These are phyloP conservation scores for Seminavis robusta DNA, from an alignment of 108 stramenopile species.

Conservation along the genomic window DNA sequence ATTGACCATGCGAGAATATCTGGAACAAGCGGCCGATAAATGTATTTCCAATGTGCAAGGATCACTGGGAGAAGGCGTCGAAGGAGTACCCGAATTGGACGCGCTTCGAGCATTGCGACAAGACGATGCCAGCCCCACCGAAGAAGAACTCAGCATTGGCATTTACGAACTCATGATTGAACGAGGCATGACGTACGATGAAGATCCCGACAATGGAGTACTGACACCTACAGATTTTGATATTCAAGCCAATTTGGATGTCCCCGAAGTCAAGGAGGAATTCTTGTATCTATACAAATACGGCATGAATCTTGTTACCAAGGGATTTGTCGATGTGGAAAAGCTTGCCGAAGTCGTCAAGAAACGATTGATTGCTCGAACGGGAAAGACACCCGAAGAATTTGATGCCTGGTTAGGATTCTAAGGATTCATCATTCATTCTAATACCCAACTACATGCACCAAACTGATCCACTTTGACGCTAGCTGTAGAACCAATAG, in stretches of 20 bases:
- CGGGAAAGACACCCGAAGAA: slow-evolving; percentile 60
- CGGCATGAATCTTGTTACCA: slow-evolving; percentile 61
- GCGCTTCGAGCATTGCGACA: slow-evolving; percentile 41
- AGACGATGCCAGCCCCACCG: slow-evolving; percentile 12
- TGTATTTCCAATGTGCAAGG: slow-evolving; percentile 44
- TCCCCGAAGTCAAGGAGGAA: slow-evolving; percentile 65
- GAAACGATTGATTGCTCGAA: slow-evolving; percentile 62
- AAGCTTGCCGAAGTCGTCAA: slow-evolving; percentile 42
- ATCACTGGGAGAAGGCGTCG: slow-evolving; percentile 49
- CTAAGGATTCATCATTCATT: too few species aligned
- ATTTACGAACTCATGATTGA: slow-evolving; percentile 80
- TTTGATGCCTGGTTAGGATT: slow-evolving; percentile 74
- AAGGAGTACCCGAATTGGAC: slow-evolving; percentile 53
- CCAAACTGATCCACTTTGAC: too few species aligned
- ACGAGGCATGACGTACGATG: slow-evolving; percentile 67
- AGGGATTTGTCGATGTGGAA: slow-evolving; percentile 48
- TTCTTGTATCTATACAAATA: slow-evolving; percentile 64
- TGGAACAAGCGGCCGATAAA: slow-evolving; percentile 50
- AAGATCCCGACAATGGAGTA: slow-evolving; percentile 53
- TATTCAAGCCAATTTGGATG: slow-evolving; percentile 60
- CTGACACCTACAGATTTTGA: slow-evolving; percentile 71
- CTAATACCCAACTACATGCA: too few species aligned
- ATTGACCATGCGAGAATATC: slow-evolving; percentile 45
- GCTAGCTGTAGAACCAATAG: too few species aligned
- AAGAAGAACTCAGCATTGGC: slow-evolving; percentile 26